Conservation (phyloP, 306 rosid genomes). For the Cicer arietinum region DNA sequence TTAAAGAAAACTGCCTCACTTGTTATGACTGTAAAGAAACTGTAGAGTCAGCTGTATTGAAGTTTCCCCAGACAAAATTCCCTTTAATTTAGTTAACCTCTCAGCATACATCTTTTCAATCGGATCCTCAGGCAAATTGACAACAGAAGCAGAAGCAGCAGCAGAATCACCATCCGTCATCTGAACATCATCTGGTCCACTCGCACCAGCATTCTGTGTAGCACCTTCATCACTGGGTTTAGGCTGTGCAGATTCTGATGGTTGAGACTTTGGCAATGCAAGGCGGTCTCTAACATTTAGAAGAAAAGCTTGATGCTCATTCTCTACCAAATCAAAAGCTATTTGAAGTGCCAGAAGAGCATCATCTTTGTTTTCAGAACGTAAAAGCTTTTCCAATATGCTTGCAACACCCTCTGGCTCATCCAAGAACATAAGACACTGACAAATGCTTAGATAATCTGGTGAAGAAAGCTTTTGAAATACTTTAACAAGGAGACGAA, state of each 20-base stretch:
- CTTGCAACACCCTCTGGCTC: slow-evolving; percentile 91
- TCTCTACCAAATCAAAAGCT: slow-evolving; percentile 95
- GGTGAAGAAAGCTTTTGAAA: slow-evolving; percentile 93
- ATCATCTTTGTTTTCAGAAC: slow-evolving; percentile 88
- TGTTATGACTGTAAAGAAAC: slow-evolving; percentile 95
- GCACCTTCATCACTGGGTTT: slow-evolving; percentile 58
- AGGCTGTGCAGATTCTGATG: slow-evolving; percentile 61
- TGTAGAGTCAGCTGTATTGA: slow-evolving; percentile 90
- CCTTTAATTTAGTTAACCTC: slow-evolving; percentile 81
- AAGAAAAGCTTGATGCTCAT: slow-evolving; percentile 96
- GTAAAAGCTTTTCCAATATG: slow-evolving; percentile 87
- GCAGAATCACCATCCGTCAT: slow-evolving; percentile 73
- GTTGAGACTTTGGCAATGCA: slow-evolving; percentile 64
- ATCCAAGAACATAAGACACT: slow-evolving; percentile 96
- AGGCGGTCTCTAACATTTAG: slow-evolving; percentile 82
- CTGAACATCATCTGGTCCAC: slow-evolving; percentile 74
- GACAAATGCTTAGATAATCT: slow-evolving; percentile 95
- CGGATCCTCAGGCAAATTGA: slow-evolving; percentile 72
- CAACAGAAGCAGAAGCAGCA: slow-evolving; percentile 23
- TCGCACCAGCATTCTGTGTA: slow-evolving; percentile 59
- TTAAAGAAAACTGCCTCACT: slow-evolving; percentile 62
- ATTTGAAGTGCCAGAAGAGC: slow-evolving; percentile 93
- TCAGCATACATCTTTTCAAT: slow-evolving; percentile 76
- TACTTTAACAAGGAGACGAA: slow-evolving; percentile 91
- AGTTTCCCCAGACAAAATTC: slow-evolving; percentile 94